These are phyloP conservation scores for Dalbergia cultrata DNA, from an alignment of 306 rosid species.

Conservation along the genomic window DNA sequence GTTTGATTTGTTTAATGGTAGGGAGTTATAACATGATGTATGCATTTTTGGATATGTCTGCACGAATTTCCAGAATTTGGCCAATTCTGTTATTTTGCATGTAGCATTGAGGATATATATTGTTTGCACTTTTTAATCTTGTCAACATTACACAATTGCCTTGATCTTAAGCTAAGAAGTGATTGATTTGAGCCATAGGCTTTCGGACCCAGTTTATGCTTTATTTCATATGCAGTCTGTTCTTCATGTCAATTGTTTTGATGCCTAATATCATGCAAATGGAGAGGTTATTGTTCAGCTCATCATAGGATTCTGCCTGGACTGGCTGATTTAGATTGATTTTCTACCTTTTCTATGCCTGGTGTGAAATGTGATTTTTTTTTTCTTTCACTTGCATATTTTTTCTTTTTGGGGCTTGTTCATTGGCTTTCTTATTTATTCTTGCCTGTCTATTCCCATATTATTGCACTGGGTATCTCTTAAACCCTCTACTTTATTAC, in stretches of 20 bases:
- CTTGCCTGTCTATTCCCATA: background rate
- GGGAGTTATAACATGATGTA: background rate
- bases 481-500: slow-evolving; percentile 12
- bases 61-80: background rate
- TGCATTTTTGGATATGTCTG: background rate
- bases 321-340: slow-evolving; percentile 21
- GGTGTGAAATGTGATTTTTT: slow-evolving; percentile 13
- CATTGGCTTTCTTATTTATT: background rate
- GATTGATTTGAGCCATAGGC: slow-evolving; percentile 8
- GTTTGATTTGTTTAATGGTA: background rate
- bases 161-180: slow-evolving; percentile 37
- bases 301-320: slow-evolving; percentile 22
- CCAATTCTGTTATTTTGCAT: background rate
- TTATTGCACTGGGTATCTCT: slow-evolving; percentile 7
- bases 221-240: background rate
- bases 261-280: slow-evolving; percentile 15
- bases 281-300: slow-evolving; percentile 22
- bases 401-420: background rate
- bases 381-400: background rate
- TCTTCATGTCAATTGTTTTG: slow-evolving; percentile 14
- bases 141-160: slow-evolving; percentile 10
- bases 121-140: slow-evolving; percentile 18
- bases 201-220: slow-evolving; percentile 6
- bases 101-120: slow-evolving; percentile 25
- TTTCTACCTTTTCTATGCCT: slow-evolving; percentile 8